Conservation (phyloP, 768 basidiomycete species). For the Cystofilobasidium macerans region DNA sequence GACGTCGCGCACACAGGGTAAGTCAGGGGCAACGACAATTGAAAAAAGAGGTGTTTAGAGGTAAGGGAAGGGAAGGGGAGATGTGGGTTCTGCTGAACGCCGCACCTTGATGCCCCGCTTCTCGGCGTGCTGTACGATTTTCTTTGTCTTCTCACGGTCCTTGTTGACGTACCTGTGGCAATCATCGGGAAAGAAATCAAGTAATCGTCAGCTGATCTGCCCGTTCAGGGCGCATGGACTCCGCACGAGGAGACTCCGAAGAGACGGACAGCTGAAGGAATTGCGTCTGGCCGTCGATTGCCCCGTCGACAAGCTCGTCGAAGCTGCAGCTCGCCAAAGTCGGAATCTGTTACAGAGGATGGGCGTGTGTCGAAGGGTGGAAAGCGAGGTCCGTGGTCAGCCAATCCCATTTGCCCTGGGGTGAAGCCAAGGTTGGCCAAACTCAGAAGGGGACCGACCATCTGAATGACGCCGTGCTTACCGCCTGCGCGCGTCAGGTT, state of each 20-base stretch:
- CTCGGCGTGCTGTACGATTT: slow-evolving; percentile 82
- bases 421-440: no score
- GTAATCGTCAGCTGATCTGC: no score
- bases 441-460: slow-evolving; percentile 42
- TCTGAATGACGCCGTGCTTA: slow-evolving; percentile 62
- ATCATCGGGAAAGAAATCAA: no score
- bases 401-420: background rate
- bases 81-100: no score
- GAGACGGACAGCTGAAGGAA: slow-evolving; percentile 66
- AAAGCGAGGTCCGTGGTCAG: no score
- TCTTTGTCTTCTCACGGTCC: slow-evolving; percentile 71
- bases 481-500: slow-evolving; percentile 80
- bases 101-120: slow-evolving; percentile 73
- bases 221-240: no score
- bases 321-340: slow-evolving; percentile 92
- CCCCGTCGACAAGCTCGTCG: slow-evolving; percentile 85
- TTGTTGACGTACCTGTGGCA: slow-evolving; percentile 88
- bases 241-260: no score
- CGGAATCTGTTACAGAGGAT: no score
- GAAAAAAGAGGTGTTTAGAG: background rate
- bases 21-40: no score
- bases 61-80: background rate
- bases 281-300: slow-evolving; percentile 63
- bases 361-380: no score
- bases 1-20: no score